phyloP scores from a whole-genome alignment of 73 alveolate species.

The Paramecium primaurelia region DNA sequence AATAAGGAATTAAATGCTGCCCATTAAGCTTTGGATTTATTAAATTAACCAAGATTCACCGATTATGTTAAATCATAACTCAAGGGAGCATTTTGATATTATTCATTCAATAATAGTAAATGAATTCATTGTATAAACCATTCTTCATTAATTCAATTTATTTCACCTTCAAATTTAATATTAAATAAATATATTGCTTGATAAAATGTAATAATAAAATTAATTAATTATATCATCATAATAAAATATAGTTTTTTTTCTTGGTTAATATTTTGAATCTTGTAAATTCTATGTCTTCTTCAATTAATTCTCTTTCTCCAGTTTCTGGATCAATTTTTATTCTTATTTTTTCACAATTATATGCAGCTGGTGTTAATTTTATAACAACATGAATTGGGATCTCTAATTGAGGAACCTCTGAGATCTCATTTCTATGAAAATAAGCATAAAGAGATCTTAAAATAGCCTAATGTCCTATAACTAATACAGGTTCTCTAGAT shows the following conservation, averaged over 20 bases:
- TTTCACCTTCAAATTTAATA: not conserved
- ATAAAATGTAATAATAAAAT: not conserved
- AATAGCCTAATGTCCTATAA: conserved; percentile 63
- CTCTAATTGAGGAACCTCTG: conserved; percentile 47
- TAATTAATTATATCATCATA: not conserved
- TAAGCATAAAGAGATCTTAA: conserved; percentile 63
- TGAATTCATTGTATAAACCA: not conserved
- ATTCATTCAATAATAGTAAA: conserved; percentile 7
- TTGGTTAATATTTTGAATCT: not conserved
- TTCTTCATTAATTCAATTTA: not conserved
- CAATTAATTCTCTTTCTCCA: not conserved
- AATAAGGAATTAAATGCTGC: conserved; percentile 38
- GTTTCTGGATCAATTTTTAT: not conserved
- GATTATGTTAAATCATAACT: conserved; percentile 41
- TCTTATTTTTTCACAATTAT: conserved; percentile 6
- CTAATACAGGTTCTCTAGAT: conserved; percentile 57
- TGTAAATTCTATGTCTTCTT: not conserved
- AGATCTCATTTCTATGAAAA: conserved; percentile 52
- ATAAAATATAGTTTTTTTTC: not conserved
- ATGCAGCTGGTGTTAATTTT: conserved; percentile 43
- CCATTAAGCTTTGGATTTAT: conserved; percentile 25
- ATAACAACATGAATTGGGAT: conserved; percentile 61
- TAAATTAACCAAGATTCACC: conserved; percentile 40
- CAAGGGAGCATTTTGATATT: conserved; percentile 4
- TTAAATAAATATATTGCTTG: not conserved